phyloP scores from a whole-genome alignment of 1,284 basidiomycete genomes.

The Fistulina hepatica region DNA sequence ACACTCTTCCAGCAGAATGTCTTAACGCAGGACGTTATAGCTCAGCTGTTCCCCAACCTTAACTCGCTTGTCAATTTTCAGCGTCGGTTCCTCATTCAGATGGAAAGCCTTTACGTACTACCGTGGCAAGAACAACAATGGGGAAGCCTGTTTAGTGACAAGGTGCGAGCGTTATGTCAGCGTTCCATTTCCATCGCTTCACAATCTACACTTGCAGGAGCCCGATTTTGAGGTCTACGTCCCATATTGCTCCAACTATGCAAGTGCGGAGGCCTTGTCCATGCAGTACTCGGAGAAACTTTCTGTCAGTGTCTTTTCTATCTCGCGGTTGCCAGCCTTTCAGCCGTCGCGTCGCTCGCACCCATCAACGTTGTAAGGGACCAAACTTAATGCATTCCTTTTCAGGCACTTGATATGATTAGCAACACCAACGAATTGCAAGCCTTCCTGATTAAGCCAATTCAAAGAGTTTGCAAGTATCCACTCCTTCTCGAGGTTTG shows the following conservation, averaged over 20 bases:
- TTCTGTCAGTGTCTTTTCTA: slow-evolving; percentile 42
- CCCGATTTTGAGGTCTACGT: slow-evolving; percentile 91
- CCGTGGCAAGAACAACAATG: slow-evolving; percentile 84
- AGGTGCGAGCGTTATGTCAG: slow-evolving; percentile 45
- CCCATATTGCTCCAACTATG: slow-evolving; percentile 96
- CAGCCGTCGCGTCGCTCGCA: slow-evolving; percentile 18
- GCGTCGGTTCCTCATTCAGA: slow-evolving; percentile 88
- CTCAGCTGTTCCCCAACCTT: slow-evolving; percentile 91
- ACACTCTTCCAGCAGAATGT: slow-evolving; percentile 73
- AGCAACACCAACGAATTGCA: slow-evolving; percentile 84
- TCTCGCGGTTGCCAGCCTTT: neutral
- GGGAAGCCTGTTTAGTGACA: slow-evolving; percentile 76
- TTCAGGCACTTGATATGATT: slow-evolving; percentile 61
- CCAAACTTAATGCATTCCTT: slow-evolving; percentile 29
- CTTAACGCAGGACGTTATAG: slow-evolving; percentile 90
- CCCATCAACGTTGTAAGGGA: slow-evolving; percentile 23
- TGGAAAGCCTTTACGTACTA: slow-evolving; percentile 78
- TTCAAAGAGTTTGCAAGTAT: slow-evolving; percentile 89
- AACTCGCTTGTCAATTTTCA: slow-evolving; percentile 96
- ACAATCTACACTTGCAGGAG: slow-evolving; percentile 49
- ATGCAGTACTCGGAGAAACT: neutral
- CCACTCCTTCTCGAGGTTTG: slow-evolving; percentile 77
- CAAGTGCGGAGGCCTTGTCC: slow-evolving; percentile 48
- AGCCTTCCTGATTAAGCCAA: slow-evolving; percentile 84
- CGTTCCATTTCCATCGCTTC: slow-evolving; percentile 28